Evolutionary conservation across 352 stramenopile genomes (phyloP).

Genomic region (Thraustochytrium sp.): DNA sequence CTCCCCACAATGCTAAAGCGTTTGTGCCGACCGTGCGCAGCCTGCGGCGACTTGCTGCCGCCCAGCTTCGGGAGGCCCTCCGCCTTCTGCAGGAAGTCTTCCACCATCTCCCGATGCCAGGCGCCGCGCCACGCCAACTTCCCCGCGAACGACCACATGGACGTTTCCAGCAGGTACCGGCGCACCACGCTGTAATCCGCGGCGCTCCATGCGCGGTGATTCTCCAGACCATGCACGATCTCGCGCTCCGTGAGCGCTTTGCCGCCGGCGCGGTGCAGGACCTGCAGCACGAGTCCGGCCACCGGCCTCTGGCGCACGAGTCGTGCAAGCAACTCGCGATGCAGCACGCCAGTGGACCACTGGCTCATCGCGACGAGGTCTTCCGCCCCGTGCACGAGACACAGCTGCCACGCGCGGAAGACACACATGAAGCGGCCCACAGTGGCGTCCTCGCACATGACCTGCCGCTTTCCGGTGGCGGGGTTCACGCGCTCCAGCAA

Average conservation of each 20-base stretch:
- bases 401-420: background rate
- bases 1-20: too few species aligned
- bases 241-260: background rate
- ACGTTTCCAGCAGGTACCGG: background rate
- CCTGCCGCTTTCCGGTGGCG: background rate
- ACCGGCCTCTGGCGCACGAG: background rate
- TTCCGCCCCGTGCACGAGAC: background rate
- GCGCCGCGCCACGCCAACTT: background rate
- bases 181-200: background rate
- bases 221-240: background rate
- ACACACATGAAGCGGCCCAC: background rate
- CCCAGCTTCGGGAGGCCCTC: too few species aligned
- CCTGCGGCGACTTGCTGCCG: too few species aligned
- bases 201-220: background rate
- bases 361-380: background rate
- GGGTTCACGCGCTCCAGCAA: background rate
- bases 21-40: too few species aligned
- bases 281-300: background rate
- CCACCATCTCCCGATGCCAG: background rate
- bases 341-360: background rate
- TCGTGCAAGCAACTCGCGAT: background rate
- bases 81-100: background rate
- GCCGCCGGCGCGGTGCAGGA: background rate
- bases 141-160: background rate
- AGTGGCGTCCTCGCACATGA: background rate